Percentiles rank a stretch among this genome's conserved stretches.
Evolutionary conservation across 176 grass and related monocot genomes (phyloP).

Genomic region (Typha latifolia): DNA sequence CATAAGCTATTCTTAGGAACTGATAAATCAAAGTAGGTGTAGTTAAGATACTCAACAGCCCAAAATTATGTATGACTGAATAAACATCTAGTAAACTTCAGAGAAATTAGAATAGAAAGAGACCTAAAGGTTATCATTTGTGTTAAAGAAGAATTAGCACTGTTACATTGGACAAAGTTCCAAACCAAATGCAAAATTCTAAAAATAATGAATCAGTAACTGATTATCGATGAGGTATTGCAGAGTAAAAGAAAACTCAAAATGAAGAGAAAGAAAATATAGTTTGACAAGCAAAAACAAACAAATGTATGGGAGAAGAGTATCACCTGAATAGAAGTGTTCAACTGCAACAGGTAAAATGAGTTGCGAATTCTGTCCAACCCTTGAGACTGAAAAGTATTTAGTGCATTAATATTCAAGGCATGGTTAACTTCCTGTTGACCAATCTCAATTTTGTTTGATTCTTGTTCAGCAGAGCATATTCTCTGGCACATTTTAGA

Average conservation of each 20-base stretch:
- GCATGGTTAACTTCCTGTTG: background rate
- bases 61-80: too few species aligned
- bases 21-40: too few species aligned
- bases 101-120: too few species aligned
- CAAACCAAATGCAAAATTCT: too few species aligned
- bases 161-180: too few species aligned
- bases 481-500: background rate
- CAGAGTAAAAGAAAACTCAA: background rate
- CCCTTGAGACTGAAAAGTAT: background rate
- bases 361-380: background rate
- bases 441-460: background rate
- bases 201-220: too few species aligned
- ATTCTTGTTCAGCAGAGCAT: background rate
- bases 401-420: background rate
- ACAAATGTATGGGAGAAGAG: background rate
- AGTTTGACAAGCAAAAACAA: background rate
- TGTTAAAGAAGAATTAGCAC: too few species aligned
- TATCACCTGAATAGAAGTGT: slow-evolving; percentile 2
- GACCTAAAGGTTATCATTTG: too few species aligned
- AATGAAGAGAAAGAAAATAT: background rate
- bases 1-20: too few species aligned
- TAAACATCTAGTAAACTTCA: too few species aligned
- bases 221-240: too few species aligned
- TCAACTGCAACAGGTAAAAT: background rate
- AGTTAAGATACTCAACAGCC: too few species aligned